Conservation (phyloP, 495 filamentous ascomycete genomes). For the Penicillium herquei region DNA sequence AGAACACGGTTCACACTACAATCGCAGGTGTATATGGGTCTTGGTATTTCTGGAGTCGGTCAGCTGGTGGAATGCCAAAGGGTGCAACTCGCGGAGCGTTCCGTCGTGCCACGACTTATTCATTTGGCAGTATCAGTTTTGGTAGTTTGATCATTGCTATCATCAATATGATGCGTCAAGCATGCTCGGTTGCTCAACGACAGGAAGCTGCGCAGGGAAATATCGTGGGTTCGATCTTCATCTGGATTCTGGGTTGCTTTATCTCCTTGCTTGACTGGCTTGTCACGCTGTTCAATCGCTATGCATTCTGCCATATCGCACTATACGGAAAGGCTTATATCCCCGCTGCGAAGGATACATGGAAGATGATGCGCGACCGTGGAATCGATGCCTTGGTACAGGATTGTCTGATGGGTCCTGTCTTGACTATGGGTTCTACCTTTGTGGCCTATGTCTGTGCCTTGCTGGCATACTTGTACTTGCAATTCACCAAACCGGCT, state of each 20-base stretch:
- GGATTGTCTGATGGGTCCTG: slow-evolving; percentile 86
- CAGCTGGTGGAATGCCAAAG: slow-evolving; percentile 61
- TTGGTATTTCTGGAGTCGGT: slow-evolving; percentile 81
- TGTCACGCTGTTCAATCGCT: slow-evolving; percentile 67
- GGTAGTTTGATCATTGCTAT: slow-evolving; percentile 85
- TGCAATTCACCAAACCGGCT: slow-evolving; percentile 71
- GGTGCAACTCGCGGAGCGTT: slow-evolving; percentile 73
- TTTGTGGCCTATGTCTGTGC: slow-evolving; percentile 83
- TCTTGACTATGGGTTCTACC: slow-evolving; percentile 80
- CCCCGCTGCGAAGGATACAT: slow-evolving; percentile 81
- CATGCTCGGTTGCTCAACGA: slow-evolving; percentile 69
- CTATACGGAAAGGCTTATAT: slow-evolving; percentile 88
- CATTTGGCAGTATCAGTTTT: slow-evolving; percentile 85
- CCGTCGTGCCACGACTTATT: slow-evolving; percentile 77
- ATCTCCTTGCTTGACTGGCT: slow-evolving; percentile 82
- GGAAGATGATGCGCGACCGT: slow-evolving; percentile 86
- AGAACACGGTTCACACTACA: slow-evolving; percentile 86
- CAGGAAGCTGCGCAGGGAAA: slow-evolving; percentile 66
- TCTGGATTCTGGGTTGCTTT: slow-evolving; percentile 72
- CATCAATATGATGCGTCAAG: slow-evolving; percentile 77
- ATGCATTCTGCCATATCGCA: slow-evolving; percentile 90
- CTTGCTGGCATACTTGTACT: slow-evolving; percentile 78
- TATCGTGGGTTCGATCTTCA: slow-evolving; percentile 61
- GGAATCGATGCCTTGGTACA: slow-evolving; percentile 88
- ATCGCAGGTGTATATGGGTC: slow-evolving; percentile 87